Percentiles rank a stretch among this genome's conserved stretches.
Evolutionary conservation across 345 rosid species (phyloP).

Genomic region (Hibiscus mutabilis): DNA sequence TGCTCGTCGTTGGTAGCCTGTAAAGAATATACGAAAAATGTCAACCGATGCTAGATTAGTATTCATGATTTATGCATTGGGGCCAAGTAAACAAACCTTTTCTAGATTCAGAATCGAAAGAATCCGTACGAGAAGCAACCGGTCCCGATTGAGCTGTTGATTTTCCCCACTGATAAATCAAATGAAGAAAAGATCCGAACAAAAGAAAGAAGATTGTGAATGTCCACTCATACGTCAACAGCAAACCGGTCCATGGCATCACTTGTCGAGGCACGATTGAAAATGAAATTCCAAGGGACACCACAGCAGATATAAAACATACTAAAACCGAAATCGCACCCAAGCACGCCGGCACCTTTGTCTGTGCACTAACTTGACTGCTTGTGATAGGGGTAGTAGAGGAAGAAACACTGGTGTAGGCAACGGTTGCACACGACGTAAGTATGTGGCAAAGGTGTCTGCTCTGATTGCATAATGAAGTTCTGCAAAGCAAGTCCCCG

Average conservation of each 20-base stretch:
- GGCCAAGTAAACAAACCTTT: constrained; percentile 44
- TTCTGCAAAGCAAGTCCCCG: constrained; percentile 45
- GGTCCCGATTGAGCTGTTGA: constrained; percentile 42
- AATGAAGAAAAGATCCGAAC: neutral
- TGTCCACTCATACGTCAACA: neutral
- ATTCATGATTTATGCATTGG: neutral
- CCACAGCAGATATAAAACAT: neutral
- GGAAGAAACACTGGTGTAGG: neutral
- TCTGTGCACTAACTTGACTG: neutral
- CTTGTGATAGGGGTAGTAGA: too few relatives aligned
- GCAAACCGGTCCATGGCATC: neutral
- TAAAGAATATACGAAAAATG: constrained; percentile 3
- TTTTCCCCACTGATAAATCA: constrained; percentile 46
- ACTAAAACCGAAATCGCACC: neutral
- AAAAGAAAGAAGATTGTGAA: neutral
- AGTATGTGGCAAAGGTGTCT: constrained; percentile 56
- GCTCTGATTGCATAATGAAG: constrained; percentile 50
- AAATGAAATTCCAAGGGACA: neutral
- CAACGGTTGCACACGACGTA: constrained; percentile 27
- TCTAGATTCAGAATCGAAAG: constrained; percentile 56
- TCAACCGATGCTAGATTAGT: neutral
- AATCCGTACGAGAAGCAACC: constrained; percentile 31
- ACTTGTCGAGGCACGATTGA: neutral
- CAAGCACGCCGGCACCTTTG: neutral
- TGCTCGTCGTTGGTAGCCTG: constrained; percentile 68